Base-by-base conservation (phyloP, 2,329 filamentous ascomycete genomes). In the Stemphylium lycopersici region DNA sequence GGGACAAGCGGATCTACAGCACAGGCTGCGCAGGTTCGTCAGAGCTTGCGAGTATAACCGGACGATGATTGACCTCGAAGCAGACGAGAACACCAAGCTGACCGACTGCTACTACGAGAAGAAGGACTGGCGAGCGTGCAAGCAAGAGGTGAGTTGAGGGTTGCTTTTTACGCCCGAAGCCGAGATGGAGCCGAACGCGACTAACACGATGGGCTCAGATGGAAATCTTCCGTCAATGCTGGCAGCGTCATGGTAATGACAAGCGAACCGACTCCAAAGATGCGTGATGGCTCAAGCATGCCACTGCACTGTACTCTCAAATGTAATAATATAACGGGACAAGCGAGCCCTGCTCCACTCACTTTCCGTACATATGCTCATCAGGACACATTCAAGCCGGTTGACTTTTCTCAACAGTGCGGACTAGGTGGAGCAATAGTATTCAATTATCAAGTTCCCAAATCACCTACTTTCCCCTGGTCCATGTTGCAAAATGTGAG, bases 1-100 rank as follows among this genome's bases (percentile, higher is more conserved):
- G 93, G 93, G 93, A 98, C 80, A 93, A 96, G 84, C 85, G 95
- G 72, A 98, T 98, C 76, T 96, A 91, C 80, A 96, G 91, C 80
- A 98, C 93, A 2, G 95, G 93, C 54, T 98, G 93, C 72, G 86
- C 92, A 77, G 88, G 93, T 96, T 79, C 12, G 59, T 57, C n/a
- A 4, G 15, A 7, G 1, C 31, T n/a, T 12, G 18, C n/a, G 13
- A 32, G 10, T 5, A 32, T 7, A 11, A 11, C 2, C 3, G 10
- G 15, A 15, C 3, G 10, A 18, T 12, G 44, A 57, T 47, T 57
- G 22, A 56, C 20, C 2, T 18, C 4, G 22, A 3, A 24, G 15
- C 63, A 97, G 93, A 86, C 18, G 93, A 98, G 72, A 96, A 98
- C 70, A 80, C 84, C 48, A 93, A 87, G 70, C 84, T 99, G 87